A percentile compares a stretch with the other conserved stretches of the same genome.
phyloP scores from a whole-genome alignment of 2,329 filamentous ascomycete species.

The Dactylellina leptospora region DNA sequence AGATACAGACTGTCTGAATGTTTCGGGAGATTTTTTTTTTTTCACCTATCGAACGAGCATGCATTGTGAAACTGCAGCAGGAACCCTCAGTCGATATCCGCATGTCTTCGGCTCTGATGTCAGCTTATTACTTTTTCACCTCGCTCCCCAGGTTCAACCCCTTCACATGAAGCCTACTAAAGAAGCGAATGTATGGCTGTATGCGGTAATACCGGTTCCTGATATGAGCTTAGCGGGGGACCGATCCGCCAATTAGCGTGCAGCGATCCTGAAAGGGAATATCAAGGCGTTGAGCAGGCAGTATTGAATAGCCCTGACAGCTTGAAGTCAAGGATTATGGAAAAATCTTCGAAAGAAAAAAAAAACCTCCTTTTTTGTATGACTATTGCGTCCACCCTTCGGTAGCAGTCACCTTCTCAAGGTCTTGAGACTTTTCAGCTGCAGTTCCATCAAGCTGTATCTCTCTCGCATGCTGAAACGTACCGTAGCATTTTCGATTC shows the following conservation, averaged over 20 bases:
- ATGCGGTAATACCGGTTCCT: slow-evolving; percentile 14
- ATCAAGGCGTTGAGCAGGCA: too few relatives aligned
- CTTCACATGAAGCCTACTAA: too few relatives aligned
- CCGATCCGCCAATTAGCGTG: slow-evolving; percentile 1
- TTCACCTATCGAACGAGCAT: slow-evolving; percentile 5
- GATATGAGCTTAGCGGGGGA: neutral
- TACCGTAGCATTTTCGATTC: slow-evolving; percentile 1
- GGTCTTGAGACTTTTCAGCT: slow-evolving; percentile 12
- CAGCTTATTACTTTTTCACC: slow-evolving; percentile 28
- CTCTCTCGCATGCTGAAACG: slow-evolving; percentile 26
- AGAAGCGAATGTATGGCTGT: too few relatives aligned
- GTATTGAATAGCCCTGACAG: neutral
- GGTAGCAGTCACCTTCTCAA: too few relatives aligned
- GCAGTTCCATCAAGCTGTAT: neutral
- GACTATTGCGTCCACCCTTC: neutral
- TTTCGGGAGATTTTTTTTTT: slow-evolving; percentile 25
- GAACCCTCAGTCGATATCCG: slow-evolving; percentile 5
- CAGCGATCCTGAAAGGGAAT: slow-evolving; percentile 5
- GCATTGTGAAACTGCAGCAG: slow-evolving; percentile 16
- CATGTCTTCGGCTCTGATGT: slow-evolving; percentile 29
- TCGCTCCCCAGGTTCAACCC: too few relatives aligned
- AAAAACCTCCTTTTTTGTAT: neutral
- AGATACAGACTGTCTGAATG: slow-evolving; percentile 17
- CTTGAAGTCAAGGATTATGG: neutral
- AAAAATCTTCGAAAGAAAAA: neutral